These are phyloP conservation scores for Lactarius sanguifluus DNA, from an alignment of 768 basidiomycete species.

Conservation along the genomic window DNA sequence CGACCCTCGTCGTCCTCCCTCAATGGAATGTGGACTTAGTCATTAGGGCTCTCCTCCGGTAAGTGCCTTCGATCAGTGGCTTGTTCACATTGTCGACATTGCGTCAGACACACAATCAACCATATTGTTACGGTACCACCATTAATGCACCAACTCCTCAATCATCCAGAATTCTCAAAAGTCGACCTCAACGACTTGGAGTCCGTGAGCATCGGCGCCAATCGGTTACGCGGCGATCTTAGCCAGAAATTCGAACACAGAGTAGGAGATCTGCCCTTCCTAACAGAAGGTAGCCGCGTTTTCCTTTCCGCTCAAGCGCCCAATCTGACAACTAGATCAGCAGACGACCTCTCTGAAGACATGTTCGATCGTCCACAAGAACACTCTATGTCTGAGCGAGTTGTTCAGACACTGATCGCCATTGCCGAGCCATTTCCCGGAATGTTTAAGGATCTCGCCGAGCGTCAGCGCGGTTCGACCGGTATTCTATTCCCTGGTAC, in stretches of 20 bases:
- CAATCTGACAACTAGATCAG: conserved; percentile 36
- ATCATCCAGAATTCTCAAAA: conserved; percentile 14
- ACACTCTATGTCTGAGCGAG: not conserved
- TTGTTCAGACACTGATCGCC: conserved; percentile 3
- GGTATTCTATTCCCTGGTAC: conserved; percentile 64
- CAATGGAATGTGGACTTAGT: conserved; percentile 59
- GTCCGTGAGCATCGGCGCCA: conserved; percentile 1
- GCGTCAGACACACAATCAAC: conserved; percentile 9
- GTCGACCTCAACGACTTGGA: conserved; percentile 13
- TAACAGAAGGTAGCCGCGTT: conserved; percentile 4
- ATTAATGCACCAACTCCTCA: conserved; percentile 17
- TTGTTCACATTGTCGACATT: conserved; percentile 21
- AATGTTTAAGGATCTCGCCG: conserved; percentile 11
- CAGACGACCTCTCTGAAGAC: conserved; percentile 50
- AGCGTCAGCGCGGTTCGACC: conserved; percentile 41
- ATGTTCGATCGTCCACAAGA: not conserved
- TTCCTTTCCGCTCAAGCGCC: not conserved
- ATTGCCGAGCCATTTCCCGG: conserved; percentile 17
- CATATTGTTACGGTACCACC: conserved; percentile 7
- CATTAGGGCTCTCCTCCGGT: conserved; percentile 61
- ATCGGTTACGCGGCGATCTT: conserved; percentile 8
- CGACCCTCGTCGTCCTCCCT: conserved; percentile 53
- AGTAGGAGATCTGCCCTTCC: not conserved
- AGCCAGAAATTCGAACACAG: not conserved
- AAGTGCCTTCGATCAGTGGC: not conserved